Base-by-base conservation (phyloP, 495 filamentous ascomycete species). In the Penicillium macrosclerotiorum region DNA sequence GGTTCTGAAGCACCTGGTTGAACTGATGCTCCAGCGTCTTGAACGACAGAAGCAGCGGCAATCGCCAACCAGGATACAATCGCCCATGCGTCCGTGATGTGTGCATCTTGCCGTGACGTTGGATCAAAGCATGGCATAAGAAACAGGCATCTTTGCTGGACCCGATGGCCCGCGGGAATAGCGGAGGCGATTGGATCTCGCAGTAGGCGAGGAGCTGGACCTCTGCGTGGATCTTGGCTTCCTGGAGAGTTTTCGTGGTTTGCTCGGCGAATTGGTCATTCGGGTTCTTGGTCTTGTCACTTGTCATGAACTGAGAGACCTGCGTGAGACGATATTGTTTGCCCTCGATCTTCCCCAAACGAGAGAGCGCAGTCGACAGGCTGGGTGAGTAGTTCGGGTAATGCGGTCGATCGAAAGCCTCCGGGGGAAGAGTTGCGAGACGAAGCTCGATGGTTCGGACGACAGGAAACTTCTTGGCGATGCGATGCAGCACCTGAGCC, bases 121-220 rank as follows among this genome's bases (percentile, higher is more conserved):
- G 20, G 17, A 56, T 56, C 35, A 56, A 56, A 8, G 27, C 30
- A 22, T 49, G 20, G 27, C 53, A 56, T 0, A 56, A 32, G 22
- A 45, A 56, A 26, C 53, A 56, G 8, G 53, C 53, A 13, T 56
- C 53, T 37, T 56, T 56, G 41, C 48, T 56, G 2, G 53, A 56
- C 32, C 29, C 34, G 6, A 56, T 31, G 0, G 34, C 44, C 8
- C 53, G 48, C 4, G 53, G 53, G 19, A 49, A 52, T 8, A 35
- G 14, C 11, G 17, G n/a, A 0, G 19, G 32, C 0, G 34, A 19
- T 30, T 46, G 37, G 12, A 52, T 44, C 42, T 52, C 53, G 36
- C 53, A 56, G 18, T 13, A 56, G 8, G 48, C 53, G 16, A 56
- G 37, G 4, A 56, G 19, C 16, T 56, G 53, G 6, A 56, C 46